Evolutionary conservation across 148 eudicot genomes (phyloP), one percentile per base, ranked within the genome.

Genomic region (Simmondsia chinensis): DNA sequence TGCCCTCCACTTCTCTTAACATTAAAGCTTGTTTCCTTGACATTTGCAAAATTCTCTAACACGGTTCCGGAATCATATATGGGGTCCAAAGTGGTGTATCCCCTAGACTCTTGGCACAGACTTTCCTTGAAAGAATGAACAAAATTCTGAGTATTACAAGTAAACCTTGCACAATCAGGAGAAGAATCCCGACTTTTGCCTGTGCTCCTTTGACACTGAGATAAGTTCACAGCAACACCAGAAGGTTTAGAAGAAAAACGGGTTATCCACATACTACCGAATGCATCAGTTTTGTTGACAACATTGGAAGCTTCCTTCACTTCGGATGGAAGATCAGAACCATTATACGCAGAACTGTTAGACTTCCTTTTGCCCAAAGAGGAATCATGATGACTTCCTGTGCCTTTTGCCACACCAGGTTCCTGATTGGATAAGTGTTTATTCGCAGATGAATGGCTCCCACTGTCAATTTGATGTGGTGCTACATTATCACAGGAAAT

Each of bases 181-280:
- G 52, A 35, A 44, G 34, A 16, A 6, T 53, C 65, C 2, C 19
- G 33, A 9, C 29, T 17, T 25, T 12, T 28, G 8, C 36, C 33
- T 33, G 39, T 6, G 23, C 14, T 48, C 38, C 18, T 48, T 21
- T 50, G 33, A 26, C 33, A 12, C 16, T 43, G 27, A 6, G 35
- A 54, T 22, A 31, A 18, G 15, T 32, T 53, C 33, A 44, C 46
- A 27, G 31, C 12, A 22, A 51, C 35, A 10, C 38, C 20, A 25
- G 57, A 23, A 28, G 60, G 28, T 56, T 51, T 73, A 1, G 58
- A 33, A 46, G 48, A 57, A 51, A 69, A 49, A 27, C 82, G 69
- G 47, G 74, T 60, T 2, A 80, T 57, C 82, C 82, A 80, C 29
- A 60, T 57, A 46, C 73, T 76, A 27, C 50, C 33, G 18, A 51